Base-by-base conservation (phyloP, 306 rosid species). In the Pueraria montana region DNA sequence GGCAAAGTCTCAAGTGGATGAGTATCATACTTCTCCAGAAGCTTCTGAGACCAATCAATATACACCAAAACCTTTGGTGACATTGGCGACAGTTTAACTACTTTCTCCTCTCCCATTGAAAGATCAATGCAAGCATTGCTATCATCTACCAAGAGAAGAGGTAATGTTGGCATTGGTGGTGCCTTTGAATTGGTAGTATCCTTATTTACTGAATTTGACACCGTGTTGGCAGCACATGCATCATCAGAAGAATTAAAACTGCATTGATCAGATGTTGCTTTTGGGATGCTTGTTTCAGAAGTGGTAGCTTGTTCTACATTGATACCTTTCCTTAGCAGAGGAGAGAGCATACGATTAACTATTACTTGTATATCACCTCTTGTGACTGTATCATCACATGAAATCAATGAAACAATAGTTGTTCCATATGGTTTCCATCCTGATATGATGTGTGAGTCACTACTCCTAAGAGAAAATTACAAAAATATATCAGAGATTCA, bases 391-490 rank as follows among this genome's bases (percentile, higher is more conserved):
- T 91, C 92, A 66, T 92, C 96, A 40, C 92, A 87, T 49, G 98
- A 88, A 85, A 96, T 84, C 78, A 89, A 74, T 0, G 89, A 88
- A 67, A 94, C 90, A 56, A 96, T 87, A 76, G 99, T 98, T 56
- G 90, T 86, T 91, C 97, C 98, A 77, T 72, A 92, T 3, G 96
- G 92, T 82, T 89, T 87, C 96, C 97, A 95, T 74, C 97, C 98
- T 20, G 98, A 94, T 49, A 85, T 66, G 52, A 81, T 68, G 55
- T 87, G 93, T 2, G 91, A 85, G 84, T 88, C 91, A 65, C 89
- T 89, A 49, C 79, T 82, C 91, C 97, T 94, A 82, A 62, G 64
- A 85, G 79, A 77, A 69, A 66, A 77, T 66, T 42, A 77, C 45
- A 68, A 56, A 26, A 78, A 32, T 64, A 59, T 36, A 42, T 85